Percentiles rank a stretch among this genome's conserved stretches.
These are phyloP conservation scores for Xylaria flabelliformis DNA, from an alignment of 495 filamentous ascomycete genomes.

Conservation along the genomic window DNA sequence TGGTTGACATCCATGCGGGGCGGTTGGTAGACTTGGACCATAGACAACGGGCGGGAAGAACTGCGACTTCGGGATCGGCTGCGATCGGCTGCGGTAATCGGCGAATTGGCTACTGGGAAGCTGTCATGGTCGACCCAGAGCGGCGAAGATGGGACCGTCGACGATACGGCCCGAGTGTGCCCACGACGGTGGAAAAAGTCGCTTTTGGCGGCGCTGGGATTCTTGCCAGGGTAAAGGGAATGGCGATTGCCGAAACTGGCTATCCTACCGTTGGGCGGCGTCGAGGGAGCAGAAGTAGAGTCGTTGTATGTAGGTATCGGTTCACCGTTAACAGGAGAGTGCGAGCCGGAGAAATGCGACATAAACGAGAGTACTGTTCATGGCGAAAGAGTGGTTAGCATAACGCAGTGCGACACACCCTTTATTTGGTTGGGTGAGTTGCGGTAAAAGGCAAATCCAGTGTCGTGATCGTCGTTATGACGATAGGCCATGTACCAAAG, in stretches of 20 bases:
- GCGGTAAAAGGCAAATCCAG: not conserved
- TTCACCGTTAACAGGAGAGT: conserved; percentile 36
- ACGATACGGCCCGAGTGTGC: conserved; percentile 37
- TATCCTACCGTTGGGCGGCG: conserved; percentile 36
- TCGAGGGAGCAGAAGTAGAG: conserved; percentile 42
- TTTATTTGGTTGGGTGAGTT: not conserved
- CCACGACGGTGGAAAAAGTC: conserved; percentile 40
- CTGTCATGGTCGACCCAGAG: conserved; percentile 45
- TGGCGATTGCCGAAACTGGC: conserved; percentile 6
- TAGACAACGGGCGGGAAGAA: conserved; percentile 62
- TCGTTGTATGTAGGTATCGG: conserved; percentile 44
- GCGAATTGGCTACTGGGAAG: conserved; percentile 34
- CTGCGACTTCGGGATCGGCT: conserved; percentile 40
- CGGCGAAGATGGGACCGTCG: conserved; percentile 41
- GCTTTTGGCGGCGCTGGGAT: conserved; percentile 38
- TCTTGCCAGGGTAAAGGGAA: conserved; percentile 29
- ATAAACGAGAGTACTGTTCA: conserved; percentile 65
- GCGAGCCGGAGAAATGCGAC: conserved; percentile 58
- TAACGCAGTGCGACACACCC: conserved; percentile 3
- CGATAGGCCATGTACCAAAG: conserved; percentile 17
- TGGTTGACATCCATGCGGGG: conserved; percentile 82
- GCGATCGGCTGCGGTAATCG: conserved; percentile 27
- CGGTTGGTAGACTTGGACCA: conserved; percentile 83
- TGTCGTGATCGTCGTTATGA: conserved; percentile 4
- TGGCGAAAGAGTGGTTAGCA: conserved; percentile 31